Percentiles rank a stretch among this genome's conserved stretches.
These are phyloP conservation scores for Talaromyces verruculosus DNA, from an alignment of 2,329 filamentous ascomycete genomes.

Conservation along the genomic window DNA sequence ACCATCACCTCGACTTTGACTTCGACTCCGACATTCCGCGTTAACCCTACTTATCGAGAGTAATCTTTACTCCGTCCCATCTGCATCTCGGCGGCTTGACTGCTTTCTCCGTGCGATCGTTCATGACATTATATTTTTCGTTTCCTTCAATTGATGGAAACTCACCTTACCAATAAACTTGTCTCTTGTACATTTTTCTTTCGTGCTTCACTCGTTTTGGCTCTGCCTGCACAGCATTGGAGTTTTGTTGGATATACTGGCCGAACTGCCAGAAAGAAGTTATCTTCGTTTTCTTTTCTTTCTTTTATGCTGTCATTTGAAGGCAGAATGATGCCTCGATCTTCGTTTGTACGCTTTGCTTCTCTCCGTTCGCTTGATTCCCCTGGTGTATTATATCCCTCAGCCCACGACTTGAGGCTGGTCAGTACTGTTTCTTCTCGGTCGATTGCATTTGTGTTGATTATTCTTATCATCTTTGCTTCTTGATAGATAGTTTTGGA, in stretches of 20 bases:
- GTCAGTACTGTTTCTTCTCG: constrained; percentile 16
- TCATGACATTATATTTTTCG: background rate
- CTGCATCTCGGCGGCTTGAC: background rate
- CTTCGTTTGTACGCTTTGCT: constrained; percentile 12
- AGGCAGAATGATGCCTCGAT: background rate
- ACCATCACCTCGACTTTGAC: background rate
- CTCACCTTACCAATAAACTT: background rate
- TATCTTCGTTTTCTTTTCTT: constrained; percentile 8
- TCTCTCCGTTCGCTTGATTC: constrained; percentile 20
- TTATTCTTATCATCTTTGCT: constrained; percentile 8
- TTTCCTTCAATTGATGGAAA: constrained; percentile 1
- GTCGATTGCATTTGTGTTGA: constrained; percentile 16
- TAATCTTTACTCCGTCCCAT: background rate
- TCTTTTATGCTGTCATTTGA: constrained; percentile 12
- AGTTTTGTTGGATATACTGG: constrained; percentile 19
- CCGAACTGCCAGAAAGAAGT: constrained; percentile 12
- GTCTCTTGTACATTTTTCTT: constrained; percentile 12
- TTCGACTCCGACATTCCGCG: background rate
- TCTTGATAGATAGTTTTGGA: constrained; percentile 20
- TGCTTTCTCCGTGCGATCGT: background rate
- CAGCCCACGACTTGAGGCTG: constrained; percentile 5
- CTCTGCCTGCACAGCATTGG: constrained; percentile 18
- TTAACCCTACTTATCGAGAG: background rate
- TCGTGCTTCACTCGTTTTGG: constrained; percentile 13
- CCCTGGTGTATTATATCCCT: constrained; percentile 19